Percentiles rank a stretch among this genome's conserved stretches.
These are phyloP conservation scores for Fomitopsis pulvina DNA, from an alignment of 768 basidiomycete genomes.

Conservation along the genomic window DNA sequence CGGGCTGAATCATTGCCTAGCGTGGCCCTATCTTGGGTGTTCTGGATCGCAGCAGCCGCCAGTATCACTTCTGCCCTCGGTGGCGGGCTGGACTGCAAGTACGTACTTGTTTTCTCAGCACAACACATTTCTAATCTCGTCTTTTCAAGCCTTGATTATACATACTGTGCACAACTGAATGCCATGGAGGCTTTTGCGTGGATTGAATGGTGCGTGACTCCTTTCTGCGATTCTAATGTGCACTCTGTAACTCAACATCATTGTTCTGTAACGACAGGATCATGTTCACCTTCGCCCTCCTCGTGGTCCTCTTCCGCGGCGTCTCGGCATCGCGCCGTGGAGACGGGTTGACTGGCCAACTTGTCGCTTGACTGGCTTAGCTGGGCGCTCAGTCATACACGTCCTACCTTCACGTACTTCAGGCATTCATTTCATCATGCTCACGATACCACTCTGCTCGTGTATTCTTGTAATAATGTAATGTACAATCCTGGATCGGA, in stretches of 20 bases:
- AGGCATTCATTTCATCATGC: not conserved
- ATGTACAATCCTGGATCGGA: not conserved
- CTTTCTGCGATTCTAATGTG: not conserved
- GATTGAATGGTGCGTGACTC: slow-evolving; percentile 53
- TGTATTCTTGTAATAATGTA: not conserved
- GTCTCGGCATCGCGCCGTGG: slow-evolving; percentile 55
- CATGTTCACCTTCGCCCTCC: slow-evolving; percentile 52
- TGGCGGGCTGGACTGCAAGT: slow-evolving; percentile 68
- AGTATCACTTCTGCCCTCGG: slow-evolving; percentile 60
- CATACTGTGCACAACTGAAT: slow-evolving; percentile 73
- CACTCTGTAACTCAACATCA: no score
- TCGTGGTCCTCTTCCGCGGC: slow-evolving; percentile 55
- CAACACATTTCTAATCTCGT: not conserved
- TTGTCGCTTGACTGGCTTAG: slow-evolving; percentile 25
- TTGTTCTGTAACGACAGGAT: slow-evolving; percentile 38
- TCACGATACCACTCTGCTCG: not conserved
- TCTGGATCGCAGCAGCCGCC: slow-evolving; percentile 73
- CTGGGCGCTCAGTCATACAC: no score
- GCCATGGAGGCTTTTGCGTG: slow-evolving; percentile 72
- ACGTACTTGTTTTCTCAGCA: slow-evolving; percentile 17
- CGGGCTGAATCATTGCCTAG: slow-evolving; percentile 30
- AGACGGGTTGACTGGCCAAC: slow-evolving; percentile 56
- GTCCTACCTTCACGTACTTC: not conserved
- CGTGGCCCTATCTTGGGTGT: slow-evolving; percentile 63
- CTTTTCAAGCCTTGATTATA: slow-evolving; percentile 31